phyloP scores from a whole-genome alignment of 2,329 filamentous ascomycete genomes.

The Pseudogymnoascus sp. region DNA sequence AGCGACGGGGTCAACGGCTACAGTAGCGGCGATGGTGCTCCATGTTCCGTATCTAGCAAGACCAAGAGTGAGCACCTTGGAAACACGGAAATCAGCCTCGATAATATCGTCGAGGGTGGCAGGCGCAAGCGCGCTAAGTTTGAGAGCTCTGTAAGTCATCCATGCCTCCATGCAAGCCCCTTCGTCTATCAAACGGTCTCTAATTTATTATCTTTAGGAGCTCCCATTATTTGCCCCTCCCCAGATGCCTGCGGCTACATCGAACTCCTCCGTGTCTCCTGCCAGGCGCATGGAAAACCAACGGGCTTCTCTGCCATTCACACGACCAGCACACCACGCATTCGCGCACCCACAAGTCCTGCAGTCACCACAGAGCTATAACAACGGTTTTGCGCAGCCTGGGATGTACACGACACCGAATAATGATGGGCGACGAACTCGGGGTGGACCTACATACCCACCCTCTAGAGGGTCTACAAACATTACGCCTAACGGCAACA shows the following conservation, averaged over 20 bases:
- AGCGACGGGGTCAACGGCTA: constrained; percentile 64
- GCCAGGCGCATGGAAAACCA: constrained; percentile 69
- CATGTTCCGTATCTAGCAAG: constrained; percentile 67
- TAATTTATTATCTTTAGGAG: constrained; percentile 51
- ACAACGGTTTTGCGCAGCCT: constrained; percentile 44
- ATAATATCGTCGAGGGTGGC: constrained; percentile 96
- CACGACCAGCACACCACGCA: constrained; percentile 66
- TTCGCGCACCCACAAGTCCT: constrained; percentile 70
- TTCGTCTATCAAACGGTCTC: not conserved
- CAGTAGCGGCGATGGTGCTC: constrained; percentile 78
- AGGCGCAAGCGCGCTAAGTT: constrained; percentile 89
- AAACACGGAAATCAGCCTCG: constrained; percentile 93
- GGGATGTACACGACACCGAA: constrained; percentile 54
- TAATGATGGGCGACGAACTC: constrained; percentile 55
- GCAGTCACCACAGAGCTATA: constrained; percentile 75
- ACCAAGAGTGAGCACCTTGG: constrained; percentile 75
- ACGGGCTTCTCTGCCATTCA: constrained; percentile 65
- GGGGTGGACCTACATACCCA: constrained; percentile 52
- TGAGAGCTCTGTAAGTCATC: constrained; percentile 83
- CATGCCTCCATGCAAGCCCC: not conserved
- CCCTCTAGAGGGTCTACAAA: constrained; percentile 33
- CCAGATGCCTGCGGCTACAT: constrained; percentile 87
- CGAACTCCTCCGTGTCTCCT: constrained; percentile 93
- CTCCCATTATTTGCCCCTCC: constrained; percentile 89
- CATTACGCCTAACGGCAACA: constrained; percentile 35